Base-by-base conservation (phyloP, 345 rosid species). In the Citrus reticulata region DNA sequence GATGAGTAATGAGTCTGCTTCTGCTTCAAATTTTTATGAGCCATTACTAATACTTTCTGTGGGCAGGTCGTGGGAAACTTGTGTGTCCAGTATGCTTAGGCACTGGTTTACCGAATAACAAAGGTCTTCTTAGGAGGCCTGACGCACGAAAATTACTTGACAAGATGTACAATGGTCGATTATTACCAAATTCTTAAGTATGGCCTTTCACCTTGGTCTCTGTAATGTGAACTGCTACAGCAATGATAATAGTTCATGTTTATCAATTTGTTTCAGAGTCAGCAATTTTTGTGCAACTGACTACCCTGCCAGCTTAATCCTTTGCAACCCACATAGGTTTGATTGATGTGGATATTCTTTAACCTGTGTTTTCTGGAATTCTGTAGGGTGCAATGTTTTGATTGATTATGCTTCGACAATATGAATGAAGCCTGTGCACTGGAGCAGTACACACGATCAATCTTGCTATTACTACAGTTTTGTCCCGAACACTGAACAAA, bases 81-180 rank as follows among this genome's bases (percentile, higher is more conserved):
- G 98, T 95, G 7, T 95, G 98, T 77, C 98, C 98, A 1, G 95
- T 95, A 72, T 95, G 98, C 76, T 84, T 95, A 34, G 98, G 98
- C 37, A 95, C 98, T 35, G 98, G 98, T 78, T 83, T 95, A 79
- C 98, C 97, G 20, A 95, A 95, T 81, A 93, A 92, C 85, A 95
- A 93, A 86, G 98, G 97, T 16, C 97, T 92, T 82, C 95, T 91
- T 14, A 89, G 97, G 86, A 91, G 97, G 89, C 98, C 98, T 32
- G 98, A 89, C 82, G 95, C 98, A 6, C 84, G 83, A 5, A 84
- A 92, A 83, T 87, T 95, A 77, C 98, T 92, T 17, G 95, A 93
- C 74, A 95, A 95, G 90, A 93, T 95, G 98, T 91, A 91, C 80
- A 93, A 93, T 65, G 98, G 95, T 68, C 93, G 95, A 75, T 77